Conservation (phyloP, 768 basidiomycete genomes). For the Suillus luteus region DNA sequence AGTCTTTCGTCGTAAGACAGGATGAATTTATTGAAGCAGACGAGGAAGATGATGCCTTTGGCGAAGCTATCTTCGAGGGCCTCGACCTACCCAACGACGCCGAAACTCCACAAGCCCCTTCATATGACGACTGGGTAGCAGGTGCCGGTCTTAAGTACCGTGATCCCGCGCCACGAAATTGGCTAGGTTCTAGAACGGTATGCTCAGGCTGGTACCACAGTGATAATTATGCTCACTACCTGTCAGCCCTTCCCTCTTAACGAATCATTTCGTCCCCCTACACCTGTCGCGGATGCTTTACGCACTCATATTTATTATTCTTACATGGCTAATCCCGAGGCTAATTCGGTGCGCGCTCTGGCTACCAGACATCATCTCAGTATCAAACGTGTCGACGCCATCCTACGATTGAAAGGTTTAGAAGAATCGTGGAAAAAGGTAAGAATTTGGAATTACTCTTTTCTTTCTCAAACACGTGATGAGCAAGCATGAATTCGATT, state of each 20-base stretch:
- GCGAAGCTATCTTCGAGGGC: conserved; percentile 21
- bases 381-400: conserved; percentile 80
- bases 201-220: conserved; percentile 32
- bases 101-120: conserved; percentile 15
- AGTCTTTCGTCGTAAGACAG: conserved; percentile 16
- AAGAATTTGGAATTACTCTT: conserved; percentile 28
- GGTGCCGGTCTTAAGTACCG: conserved; percentile 24
- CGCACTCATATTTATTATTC: conserved; percentile 59
- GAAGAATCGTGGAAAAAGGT: conserved; percentile 76
- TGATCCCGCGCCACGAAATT: conserved; percentile 50
- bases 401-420: conserved; percentile 78
- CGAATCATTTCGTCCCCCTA: conserved; percentile 77
- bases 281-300: conserved; percentile 67
- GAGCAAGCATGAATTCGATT: conserved; percentile 78
- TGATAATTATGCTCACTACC: conserved; percentile 1
- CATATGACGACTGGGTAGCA: conserved; percentile 18
- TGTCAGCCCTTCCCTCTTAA: conserved; percentile 85
- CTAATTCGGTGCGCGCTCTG: conserved; percentile 58
- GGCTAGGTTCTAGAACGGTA: conserved; percentile 62
- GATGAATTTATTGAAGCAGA: conserved; percentile 1
- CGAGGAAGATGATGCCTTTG: conserved; percentile 19
- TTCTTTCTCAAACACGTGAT: conserved; percentile 37
- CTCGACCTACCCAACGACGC: conserved; percentile 16
- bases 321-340: conserved; percentile 59
- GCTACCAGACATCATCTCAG: conserved; percentile 66